Conservation (phyloP, 1,284 basidiomycete species). For the Phellinidium pouzarii region DNA sequence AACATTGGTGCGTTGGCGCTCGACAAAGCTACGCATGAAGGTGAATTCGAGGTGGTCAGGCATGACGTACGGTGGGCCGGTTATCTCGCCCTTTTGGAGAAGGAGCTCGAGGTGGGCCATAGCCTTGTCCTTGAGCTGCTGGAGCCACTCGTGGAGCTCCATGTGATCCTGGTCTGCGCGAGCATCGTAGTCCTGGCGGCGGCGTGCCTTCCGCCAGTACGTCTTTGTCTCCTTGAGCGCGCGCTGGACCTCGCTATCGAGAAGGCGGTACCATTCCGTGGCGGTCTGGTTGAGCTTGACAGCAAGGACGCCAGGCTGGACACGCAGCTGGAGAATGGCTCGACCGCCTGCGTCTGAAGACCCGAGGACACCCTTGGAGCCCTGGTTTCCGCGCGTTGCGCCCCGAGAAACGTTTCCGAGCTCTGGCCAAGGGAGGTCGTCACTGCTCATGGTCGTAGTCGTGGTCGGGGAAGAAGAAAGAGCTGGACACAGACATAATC, state of each 20-base stretch:
- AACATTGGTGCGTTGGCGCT: constrained; percentile 56
- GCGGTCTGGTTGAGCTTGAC: constrained; percentile 65
- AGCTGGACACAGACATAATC: neutral
- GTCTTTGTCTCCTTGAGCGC: constrained; percentile 77
- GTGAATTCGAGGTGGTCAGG: constrained; percentile 66
- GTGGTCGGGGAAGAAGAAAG: neutral
- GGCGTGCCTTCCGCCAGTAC: constrained; percentile 69
- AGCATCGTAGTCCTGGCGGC: constrained; percentile 75
- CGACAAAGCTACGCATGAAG: constrained; percentile 73
- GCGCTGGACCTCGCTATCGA: constrained; percentile 67
- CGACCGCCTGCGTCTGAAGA: constrained; percentile 63
- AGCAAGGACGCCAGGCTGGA: constrained; percentile 71
- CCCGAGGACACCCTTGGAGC: constrained; percentile 68
- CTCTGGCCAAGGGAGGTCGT: constrained; percentile 79
- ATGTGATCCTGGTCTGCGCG: constrained; percentile 79
- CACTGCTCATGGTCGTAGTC: constrained; percentile 41
- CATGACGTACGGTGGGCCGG: constrained; percentile 55
- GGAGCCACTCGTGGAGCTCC: constrained; percentile 78
- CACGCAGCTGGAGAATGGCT: constrained; percentile 63
- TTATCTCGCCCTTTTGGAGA: constrained; percentile 79
- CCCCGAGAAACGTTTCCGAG: constrained; percentile 75
- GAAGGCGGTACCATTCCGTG: constrained; percentile 71
- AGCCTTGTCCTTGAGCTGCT: constrained; percentile 77
- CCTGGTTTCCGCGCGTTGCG: constrained; percentile 77
- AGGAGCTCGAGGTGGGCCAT: constrained; percentile 77